These are phyloP conservation scores for Penicillium polonicum DNA, from an alignment of 2,329 filamentous ascomycete genomes.

Conservation along the genomic window DNA sequence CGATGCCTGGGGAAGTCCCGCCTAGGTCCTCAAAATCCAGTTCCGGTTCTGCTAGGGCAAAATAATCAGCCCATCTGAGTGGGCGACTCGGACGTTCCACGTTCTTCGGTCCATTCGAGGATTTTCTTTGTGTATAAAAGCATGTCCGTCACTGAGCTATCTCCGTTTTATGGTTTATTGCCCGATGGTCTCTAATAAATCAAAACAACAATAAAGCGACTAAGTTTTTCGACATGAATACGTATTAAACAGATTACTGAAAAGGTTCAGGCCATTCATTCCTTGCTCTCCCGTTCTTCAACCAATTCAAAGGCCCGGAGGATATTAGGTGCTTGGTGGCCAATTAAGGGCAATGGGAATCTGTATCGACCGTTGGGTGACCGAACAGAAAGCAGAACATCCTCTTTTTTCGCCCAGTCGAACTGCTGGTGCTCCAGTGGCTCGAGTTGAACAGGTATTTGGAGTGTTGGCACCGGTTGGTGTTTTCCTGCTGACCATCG, in stretches of 20 bases:
- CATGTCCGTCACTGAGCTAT: background rate
- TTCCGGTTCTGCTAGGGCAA: background rate
- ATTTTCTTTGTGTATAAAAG: conserved; percentile 1
- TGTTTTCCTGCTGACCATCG: conserved; percentile 11
- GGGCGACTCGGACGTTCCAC: background rate
- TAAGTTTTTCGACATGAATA: background rate
- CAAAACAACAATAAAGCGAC: background rate
- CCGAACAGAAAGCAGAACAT: conserved; percentile 25
- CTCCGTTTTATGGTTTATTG: too few relatives aligned
- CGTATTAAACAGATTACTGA: background rate
- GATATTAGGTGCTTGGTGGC: conserved; percentile 26
- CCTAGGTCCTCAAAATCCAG: background rate
- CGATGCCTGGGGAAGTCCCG: background rate
- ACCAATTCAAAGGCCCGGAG: conserved; percentile 24
- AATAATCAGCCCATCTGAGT: background rate
- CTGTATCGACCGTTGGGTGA: conserved; percentile 15
- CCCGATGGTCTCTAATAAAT: too few relatives aligned
- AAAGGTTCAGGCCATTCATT: background rate
- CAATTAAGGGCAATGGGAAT: conserved; percentile 13
- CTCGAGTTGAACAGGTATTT: conserved; percentile 31
- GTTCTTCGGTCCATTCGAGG: background rate
- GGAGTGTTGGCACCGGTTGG: background rate
- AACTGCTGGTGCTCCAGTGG: conserved; percentile 38
- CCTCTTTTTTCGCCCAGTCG: conserved; percentile 41
- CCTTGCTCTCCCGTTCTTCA: background rate